Evolutionary conservation across 129 eudicot species (phyloP).

Genomic region (Solidago caesia): DNA sequence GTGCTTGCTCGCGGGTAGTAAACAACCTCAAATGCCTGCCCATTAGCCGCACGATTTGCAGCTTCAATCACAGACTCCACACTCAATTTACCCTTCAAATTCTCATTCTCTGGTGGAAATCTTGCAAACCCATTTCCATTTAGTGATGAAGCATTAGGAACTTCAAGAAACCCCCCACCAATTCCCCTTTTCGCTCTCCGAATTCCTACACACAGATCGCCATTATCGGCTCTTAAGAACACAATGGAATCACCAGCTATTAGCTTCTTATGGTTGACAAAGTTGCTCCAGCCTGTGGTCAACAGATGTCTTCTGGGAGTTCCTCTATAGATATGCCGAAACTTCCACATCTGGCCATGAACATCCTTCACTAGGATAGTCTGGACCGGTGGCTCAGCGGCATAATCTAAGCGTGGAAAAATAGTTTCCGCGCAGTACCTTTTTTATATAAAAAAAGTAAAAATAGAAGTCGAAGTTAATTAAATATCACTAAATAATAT

Average conservation of each 20-base stretch:
- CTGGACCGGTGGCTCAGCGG: slow-evolving; percentile 91
- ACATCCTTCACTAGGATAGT: slow-evolving; percentile 70
- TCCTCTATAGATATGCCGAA: slow-evolving; percentile 85
- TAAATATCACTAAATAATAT: too few species aligned
- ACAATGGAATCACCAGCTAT: slow-evolving; percentile 88
- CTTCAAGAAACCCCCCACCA: slow-evolving; percentile 45
- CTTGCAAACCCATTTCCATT: slow-evolving; percentile 44
- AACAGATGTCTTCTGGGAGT: slow-evolving; percentile 80
- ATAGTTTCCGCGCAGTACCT: slow-evolving; percentile 87
- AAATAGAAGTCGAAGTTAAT: too few species aligned
- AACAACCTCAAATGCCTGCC: slow-evolving; percentile 68
- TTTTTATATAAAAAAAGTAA: too few species aligned
- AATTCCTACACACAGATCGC: slow-evolving; percentile 78
- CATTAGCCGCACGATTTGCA: slow-evolving; percentile 53
- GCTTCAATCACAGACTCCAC: slow-evolving; percentile 61
- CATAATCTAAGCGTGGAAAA: slow-evolving; percentile 67
- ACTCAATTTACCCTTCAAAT: slow-evolving; percentile 29
- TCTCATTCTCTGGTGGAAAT: slow-evolving; percentile 24
- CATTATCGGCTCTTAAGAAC: slow-evolving; percentile 65
- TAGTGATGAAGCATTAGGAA: slow-evolving; percentile 23
- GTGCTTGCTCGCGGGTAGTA: slow-evolving; percentile 82
- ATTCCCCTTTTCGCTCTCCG: slow-evolving; percentile 69
- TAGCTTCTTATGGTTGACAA: slow-evolving; percentile 81
- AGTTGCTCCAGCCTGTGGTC: slow-evolving; percentile 93
- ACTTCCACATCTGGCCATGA: slow-evolving; percentile 72